Evolutionary conservation across 73 alveolate species (phyloP).

Genomic region (Paramecium primaurelia): DNA sequence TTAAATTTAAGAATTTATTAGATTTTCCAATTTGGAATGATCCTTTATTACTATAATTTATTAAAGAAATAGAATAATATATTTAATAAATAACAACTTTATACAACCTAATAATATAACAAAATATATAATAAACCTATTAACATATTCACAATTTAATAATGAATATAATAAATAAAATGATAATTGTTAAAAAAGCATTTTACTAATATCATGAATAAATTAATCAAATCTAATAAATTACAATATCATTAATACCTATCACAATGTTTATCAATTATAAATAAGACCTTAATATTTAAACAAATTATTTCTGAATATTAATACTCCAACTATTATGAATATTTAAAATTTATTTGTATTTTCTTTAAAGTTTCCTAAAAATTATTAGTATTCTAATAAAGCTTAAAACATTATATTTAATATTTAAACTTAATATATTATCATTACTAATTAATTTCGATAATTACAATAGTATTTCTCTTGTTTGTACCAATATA

Average conservation of each 20-base stretch:
- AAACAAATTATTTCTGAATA: too few relatives aligned
- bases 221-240: too few relatives aligned
- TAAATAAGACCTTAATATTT: neutral
- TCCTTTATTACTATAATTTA: too few relatives aligned
- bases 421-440: too few relatives aligned
- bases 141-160: neutral
- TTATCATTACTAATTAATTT: neutral
- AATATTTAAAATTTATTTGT: neutral
- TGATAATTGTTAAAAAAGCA: neutral
- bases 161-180: too few relatives aligned
- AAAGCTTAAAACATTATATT: neutral
- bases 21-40: too few relatives aligned
- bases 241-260: neutral
- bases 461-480: neutral
- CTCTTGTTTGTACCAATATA: neutral
- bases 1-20: too few relatives aligned
- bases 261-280: neutral
- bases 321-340: too few relatives aligned
- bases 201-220: neutral
- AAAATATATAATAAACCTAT: too few relatives aligned
- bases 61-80: too few relatives aligned
- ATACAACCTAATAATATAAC: too few relatives aligned
- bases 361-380: neutral
- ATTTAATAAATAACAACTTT: neutral
- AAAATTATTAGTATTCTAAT: neutral